These are phyloP conservation scores for Mycena rosella DNA, from an alignment of 768 basidiomycete species.

Conservation along the genomic window DNA sequence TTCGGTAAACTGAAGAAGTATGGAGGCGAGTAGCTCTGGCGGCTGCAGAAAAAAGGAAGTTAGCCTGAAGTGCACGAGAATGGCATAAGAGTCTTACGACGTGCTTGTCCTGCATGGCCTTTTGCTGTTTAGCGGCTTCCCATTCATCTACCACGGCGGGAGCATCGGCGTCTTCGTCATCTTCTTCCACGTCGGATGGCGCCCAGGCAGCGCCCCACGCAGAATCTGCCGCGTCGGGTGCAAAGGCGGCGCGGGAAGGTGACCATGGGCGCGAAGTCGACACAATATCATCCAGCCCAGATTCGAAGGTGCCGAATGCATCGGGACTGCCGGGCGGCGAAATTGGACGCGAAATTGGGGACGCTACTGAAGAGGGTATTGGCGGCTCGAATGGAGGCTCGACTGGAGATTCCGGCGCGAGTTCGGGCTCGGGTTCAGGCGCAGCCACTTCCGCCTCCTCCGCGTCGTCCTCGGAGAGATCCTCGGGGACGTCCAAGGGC, in stretches of 20 bases:
- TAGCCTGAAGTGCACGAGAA: constrained; percentile 37
- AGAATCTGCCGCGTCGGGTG: constrained; percentile 30
- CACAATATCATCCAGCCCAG: constrained; percentile 51
- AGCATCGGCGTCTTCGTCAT: constrained; percentile 22
- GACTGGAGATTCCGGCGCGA: constrained; percentile 27
- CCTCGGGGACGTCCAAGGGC: constrained; percentile 28
- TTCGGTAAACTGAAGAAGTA: constrained; percentile 67
- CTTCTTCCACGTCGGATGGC: constrained; percentile 37
- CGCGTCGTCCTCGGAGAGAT: constrained; percentile 19
- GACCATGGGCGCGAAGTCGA: constrained; percentile 53
- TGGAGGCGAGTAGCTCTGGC: constrained; percentile 71
- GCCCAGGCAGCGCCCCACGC: constrained; percentile 63
- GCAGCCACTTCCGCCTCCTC: constrained; percentile 5
- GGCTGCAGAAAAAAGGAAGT: constrained; percentile 58
- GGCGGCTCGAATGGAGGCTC: constrained; percentile 25
- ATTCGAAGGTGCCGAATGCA: constrained; percentile 71
- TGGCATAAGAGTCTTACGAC: constrained; percentile 65
- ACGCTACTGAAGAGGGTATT: constrained; percentile 23
- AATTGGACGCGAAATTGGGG: constrained; percentile 11
- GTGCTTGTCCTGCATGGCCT: constrained; percentile 69
- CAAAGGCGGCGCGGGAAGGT: constrained; percentile 40
- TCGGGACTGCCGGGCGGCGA: constrained; percentile 59
- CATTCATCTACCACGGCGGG: constrained; percentile 68
- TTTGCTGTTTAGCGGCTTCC: constrained; percentile 71
- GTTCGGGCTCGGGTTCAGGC: constrained; percentile 11